Percentiles rank a stretch among this genome's conserved stretches.
Evolutionary conservation across 345 rosid species (phyloP).

Genomic region (Heritiera fomes): DNA sequence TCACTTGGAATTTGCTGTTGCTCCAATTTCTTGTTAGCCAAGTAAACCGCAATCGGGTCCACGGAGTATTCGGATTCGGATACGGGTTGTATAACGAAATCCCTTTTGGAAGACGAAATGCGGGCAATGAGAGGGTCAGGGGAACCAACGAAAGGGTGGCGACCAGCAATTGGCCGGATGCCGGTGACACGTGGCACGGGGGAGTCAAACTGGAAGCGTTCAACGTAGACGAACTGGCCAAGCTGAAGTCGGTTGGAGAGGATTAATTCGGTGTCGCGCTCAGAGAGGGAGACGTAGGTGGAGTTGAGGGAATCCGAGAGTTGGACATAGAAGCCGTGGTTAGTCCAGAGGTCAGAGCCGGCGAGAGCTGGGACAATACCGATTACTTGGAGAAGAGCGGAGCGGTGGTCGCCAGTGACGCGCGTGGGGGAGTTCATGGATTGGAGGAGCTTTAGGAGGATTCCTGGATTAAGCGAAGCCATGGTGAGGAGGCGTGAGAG

Average conservation of each 20-base stretch:
- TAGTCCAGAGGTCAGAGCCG: constrained; percentile 88
- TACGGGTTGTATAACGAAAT: constrained; percentile 88
- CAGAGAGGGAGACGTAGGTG: constrained; percentile 92
- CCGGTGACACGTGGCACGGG: constrained; percentile 82
- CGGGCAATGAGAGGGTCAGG: constrained; percentile 88
- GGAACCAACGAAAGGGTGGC: constrained; percentile 76
- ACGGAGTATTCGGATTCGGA: constrained; percentile 66
- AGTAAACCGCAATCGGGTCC: constrained; percentile 74
- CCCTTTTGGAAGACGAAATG: constrained; percentile 66
- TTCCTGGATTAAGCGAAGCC: constrained; percentile 80
- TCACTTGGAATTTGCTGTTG: constrained; percentile 16
- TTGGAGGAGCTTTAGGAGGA: constrained; percentile 88
- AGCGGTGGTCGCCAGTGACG: constrained; percentile 93
- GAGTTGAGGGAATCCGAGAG: constrained; percentile 96
- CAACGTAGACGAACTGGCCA: constrained; percentile 88
- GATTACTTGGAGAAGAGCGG: constrained; percentile 81
- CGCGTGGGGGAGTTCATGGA: constrained; percentile 80
- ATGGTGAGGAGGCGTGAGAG: constrained; percentile 29
- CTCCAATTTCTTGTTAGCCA: constrained; percentile 48
- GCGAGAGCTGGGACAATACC: constrained; percentile 95
- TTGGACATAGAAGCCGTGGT: constrained; percentile 91
- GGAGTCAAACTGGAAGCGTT: constrained; percentile 74
- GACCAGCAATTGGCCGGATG: constrained; percentile 88
- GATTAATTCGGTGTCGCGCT: constrained; percentile 83
- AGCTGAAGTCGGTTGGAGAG: constrained; percentile 92